Conservation (phyloP, 306 rosid species). For the Luffa aegyptiaca region DNA sequence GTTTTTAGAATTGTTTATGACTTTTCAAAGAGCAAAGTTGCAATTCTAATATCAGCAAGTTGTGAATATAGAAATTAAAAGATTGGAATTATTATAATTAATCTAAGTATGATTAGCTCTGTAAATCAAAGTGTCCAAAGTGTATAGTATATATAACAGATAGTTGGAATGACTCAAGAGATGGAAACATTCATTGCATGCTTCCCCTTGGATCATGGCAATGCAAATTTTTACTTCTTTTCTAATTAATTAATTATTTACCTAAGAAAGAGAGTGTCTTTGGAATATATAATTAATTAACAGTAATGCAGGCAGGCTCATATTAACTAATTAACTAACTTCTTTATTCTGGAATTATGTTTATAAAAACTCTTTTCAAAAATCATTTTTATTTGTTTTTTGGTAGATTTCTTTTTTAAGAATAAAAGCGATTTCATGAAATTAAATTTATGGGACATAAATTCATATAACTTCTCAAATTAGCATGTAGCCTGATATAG, state of each 20-base stretch:
- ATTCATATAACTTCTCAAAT: too few species aligned
- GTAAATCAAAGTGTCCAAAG: background rate
- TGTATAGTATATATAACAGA: background rate
- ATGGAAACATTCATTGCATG: constrained; percentile 2
- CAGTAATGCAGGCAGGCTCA: too few species aligned
- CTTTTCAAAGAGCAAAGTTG: background rate
- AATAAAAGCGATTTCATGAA: too few species aligned
- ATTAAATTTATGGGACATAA: too few species aligned
- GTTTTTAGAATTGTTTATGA: background rate
- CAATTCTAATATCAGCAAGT: background rate
- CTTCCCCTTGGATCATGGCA: background rate
- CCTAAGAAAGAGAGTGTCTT: background rate
- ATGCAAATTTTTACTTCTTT: background rate
- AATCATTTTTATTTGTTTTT: too few species aligned
- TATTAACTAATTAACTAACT: background rate
- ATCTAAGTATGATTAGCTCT: background rate
- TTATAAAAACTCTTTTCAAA: too few species aligned
- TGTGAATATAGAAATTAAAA: background rate
- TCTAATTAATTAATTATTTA: background rate
- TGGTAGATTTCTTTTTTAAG: too few species aligned
- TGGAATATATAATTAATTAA: background rate
- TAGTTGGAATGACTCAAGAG: background rate
- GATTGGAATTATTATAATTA: background rate
- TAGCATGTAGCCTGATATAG: too few species aligned
- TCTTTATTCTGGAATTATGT: too few species aligned